phyloP scores from a whole-genome alignment of 148 eudicot genomes.

The Talinum fruticosum region DNA sequence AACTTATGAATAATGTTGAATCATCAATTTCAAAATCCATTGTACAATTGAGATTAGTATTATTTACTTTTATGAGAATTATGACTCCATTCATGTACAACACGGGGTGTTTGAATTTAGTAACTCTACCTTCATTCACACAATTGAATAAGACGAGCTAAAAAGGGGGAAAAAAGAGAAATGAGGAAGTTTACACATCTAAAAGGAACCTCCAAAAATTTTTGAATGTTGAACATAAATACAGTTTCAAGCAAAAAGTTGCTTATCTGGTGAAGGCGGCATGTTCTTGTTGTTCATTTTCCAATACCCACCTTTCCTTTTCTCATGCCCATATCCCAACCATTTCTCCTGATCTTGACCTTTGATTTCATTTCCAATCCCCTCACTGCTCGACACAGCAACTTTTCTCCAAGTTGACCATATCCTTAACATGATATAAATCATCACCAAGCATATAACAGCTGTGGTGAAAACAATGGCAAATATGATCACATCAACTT shows the following conservation, averaged over 20 bases:
- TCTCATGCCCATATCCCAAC: slow-evolving; percentile 41
- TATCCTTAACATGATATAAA: slow-evolving; percentile 74
- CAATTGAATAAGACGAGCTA: background rate
- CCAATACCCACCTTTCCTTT: slow-evolving; percentile 44
- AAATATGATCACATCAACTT: slow-evolving; percentile 58
- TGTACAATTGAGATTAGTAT: background rate
- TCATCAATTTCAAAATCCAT: background rate
- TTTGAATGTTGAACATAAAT: slow-evolving; percentile 17
- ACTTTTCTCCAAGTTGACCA: slow-evolving; percentile 83
- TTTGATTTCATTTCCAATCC: slow-evolving; percentile 27
- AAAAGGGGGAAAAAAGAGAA: background rate
- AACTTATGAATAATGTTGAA: background rate
- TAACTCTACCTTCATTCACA: background rate
- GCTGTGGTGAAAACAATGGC: slow-evolving; percentile 73
- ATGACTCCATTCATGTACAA: slow-evolving; percentile 15
- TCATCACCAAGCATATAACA: slow-evolving; percentile 60
- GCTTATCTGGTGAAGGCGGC: slow-evolving; percentile 40
- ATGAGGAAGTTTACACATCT: slow-evolving; percentile 14
- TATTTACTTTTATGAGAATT: background rate
- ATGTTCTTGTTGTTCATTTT: slow-evolving; percentile 35
- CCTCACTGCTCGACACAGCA: slow-evolving; percentile 56
- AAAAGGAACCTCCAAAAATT: background rate
- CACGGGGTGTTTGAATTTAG: slow-evolving; percentile 6
- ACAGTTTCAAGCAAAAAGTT: slow-evolving; percentile 25
- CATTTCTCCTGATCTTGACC: slow-evolving; percentile 51